Conservation (phyloP, 192 early-diverging fungal species). For the Coemansia sp. region DNA sequence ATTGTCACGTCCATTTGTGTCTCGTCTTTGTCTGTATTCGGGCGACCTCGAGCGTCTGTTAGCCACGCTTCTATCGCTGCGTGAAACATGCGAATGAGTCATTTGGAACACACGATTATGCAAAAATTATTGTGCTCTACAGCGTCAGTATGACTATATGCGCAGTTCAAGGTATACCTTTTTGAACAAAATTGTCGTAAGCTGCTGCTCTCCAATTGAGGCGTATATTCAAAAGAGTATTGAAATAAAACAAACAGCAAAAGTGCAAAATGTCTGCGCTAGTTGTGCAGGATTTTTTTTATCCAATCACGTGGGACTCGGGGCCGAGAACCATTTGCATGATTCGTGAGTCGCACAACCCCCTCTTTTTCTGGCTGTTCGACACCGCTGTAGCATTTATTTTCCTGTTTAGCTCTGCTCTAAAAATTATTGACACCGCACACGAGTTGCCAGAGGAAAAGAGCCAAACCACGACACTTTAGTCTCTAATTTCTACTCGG, state of each 20-base stretch:
- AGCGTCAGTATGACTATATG: background rate
- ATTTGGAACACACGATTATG: slow-evolving; percentile 15
- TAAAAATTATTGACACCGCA: background rate
- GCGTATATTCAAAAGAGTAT: background rate
- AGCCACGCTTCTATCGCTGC: slow-evolving; percentile 29
- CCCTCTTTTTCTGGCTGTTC: background rate
- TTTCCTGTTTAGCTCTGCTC: background rate
- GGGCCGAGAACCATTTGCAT: background rate
- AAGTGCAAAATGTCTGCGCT: background rate
- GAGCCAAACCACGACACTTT: no score
- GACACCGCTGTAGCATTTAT: background rate
- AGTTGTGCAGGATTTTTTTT: background rate
- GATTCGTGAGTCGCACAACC: background rate
- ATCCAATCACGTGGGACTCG: background rate
- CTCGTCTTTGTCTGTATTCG: slow-evolving; percentile 1
- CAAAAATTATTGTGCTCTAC: no score
- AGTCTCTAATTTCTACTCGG: no score
- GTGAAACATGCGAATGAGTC: slow-evolving; percentile 37
- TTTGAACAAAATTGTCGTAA: background rate
- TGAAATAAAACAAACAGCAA: background rate
- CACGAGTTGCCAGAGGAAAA: no score
- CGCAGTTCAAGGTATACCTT: slow-evolving; percentile 6
- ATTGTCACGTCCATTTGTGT: background rate
- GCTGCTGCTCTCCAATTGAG: background rate
- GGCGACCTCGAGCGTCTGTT: slow-evolving; percentile 31